Conservation (phyloP, 2,329 filamentous ascomycete genomes). For the Catunica adiposa region DNA sequence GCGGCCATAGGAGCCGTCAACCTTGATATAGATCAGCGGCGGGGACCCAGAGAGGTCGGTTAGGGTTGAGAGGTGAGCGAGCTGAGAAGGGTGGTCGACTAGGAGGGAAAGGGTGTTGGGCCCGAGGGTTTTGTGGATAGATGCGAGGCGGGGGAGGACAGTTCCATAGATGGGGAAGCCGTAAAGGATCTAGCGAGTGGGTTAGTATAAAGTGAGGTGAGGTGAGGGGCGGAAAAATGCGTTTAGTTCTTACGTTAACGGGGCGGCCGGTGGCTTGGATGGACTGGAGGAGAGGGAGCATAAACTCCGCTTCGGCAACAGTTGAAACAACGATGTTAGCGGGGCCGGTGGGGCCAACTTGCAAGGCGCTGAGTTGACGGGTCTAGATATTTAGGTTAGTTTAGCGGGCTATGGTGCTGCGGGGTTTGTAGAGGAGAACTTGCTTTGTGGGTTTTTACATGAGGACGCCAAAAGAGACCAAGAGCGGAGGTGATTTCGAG, state of each 20-base stretch:
- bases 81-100: conserved; percentile 50
- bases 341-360: conserved; percentile 42
- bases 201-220: conserved; percentile 1
- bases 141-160: conserved; percentile 40
- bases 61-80: conserved; percentile 30
- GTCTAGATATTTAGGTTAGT: conserved; percentile 30
- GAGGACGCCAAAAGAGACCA: conserved; percentile 51
- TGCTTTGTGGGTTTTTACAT: conserved; percentile 76
- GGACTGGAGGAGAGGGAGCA: conserved; percentile 43
- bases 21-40: conserved; percentile 50
- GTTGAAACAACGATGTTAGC: conserved; percentile 58
- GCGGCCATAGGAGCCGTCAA: conserved; percentile 57
- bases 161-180: conserved; percentile 52
- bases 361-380: conserved; percentile 45
- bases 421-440: not conserved
- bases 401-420: not conserved
- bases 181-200: conserved; percentile 45
- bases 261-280: conserved; percentile 35
- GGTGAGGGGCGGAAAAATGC: not conserved
- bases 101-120: conserved; percentile 43
- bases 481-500: conserved; percentile 43
- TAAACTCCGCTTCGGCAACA: conserved; percentile 52
- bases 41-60: conserved; percentile 27
- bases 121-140: conserved; percentile 39
- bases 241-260: conserved; percentile 36